Percentiles rank a stretch among this genome's conserved stretches.
Evolutionary conservation across 805 yeast species (phyloP).

Genomic region (Cyberlindnera euphorbiiphila): DNA sequence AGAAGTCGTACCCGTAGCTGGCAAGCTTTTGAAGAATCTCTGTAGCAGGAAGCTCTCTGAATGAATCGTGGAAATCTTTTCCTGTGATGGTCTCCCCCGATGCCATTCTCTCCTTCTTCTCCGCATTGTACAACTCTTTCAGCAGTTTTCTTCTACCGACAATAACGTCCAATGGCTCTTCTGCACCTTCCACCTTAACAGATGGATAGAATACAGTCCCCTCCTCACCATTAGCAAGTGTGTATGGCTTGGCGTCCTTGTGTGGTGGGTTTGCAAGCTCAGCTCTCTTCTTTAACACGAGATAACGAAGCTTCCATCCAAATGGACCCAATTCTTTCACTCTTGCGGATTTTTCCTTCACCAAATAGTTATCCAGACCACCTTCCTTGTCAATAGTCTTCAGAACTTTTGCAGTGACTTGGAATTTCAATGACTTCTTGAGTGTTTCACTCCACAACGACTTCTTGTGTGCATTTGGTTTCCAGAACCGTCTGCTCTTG

Average conservation of each 20-base stretch:
- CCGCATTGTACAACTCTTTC: conserved; percentile 49
- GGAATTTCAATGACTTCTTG: conserved; percentile 46
- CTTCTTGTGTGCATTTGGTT: conserved; percentile 75
- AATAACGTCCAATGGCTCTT: conserved; percentile 42
- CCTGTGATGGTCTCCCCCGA: conserved; percentile 43
- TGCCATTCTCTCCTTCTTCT: conserved; percentile 38
- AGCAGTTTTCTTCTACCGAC: conserved; percentile 67
- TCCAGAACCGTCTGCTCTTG: conserved; percentile 74
- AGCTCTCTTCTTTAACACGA: conserved; percentile 49
- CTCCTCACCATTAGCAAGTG: conserved; percentile 29
- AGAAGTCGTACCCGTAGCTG: conserved; percentile 33
- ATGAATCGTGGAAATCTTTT: conserved; percentile 39
- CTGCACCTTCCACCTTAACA: conserved; percentile 32
- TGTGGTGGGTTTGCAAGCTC: conserved; percentile 39
- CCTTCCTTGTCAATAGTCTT: conserved; percentile 90
- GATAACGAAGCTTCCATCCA: conserved; percentile 88
- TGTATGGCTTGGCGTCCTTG: conserved; percentile 33
- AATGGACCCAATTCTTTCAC: conserved; percentile 86
- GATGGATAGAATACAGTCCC: conserved; percentile 49
- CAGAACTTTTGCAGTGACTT: conserved; percentile 75
- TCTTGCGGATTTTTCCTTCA: conserved; percentile 85
- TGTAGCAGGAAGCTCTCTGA: conserved; percentile 41
- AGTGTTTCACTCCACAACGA: conserved; percentile 83
- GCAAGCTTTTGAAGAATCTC: conserved; percentile 49
- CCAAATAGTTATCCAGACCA: conserved; percentile 84